Conservation (phyloP, 202 grass and related monocot species). For the Thinopyrum obtusiflorum region DNA sequence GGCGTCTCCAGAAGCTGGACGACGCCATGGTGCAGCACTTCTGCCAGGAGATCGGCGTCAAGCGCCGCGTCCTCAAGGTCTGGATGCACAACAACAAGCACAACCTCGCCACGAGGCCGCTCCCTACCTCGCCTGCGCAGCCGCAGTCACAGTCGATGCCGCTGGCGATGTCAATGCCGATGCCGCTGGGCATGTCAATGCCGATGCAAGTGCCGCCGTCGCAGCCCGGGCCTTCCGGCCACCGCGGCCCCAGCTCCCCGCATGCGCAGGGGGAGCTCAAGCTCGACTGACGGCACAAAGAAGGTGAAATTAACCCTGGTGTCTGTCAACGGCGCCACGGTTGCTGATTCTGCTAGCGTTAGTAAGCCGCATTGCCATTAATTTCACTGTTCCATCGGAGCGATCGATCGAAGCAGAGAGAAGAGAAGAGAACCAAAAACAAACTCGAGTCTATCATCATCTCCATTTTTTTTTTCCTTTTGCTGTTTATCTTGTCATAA, state of each 20-base stretch:
- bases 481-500: slow-evolving; percentile 16
- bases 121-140: neutral
- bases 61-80: slow-evolving; percentile 87
- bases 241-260: slow-evolving; percentile 7
- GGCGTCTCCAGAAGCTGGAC: slow-evolving; percentile 73
- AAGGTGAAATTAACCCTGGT: neutral
- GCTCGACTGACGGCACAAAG: slow-evolving; percentile 31
- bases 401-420: neutral
- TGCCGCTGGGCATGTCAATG: neutral
- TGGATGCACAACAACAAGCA: slow-evolving; percentile 99
- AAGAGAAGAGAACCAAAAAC: neutral
- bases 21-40: slow-evolving; percentile 77
- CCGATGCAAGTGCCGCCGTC: neutral
- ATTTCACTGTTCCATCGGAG: slow-evolving; percentile 47
- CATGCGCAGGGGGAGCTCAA: neutral
- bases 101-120: slow-evolving; percentile 77
- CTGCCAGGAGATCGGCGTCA: slow-evolving; percentile 90
- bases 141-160: neutral
- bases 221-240: neutral
- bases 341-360: slow-evolving; percentile 16
- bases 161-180: neutral
- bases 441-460: slow-evolving; percentile 13
- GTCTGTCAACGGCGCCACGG: neutral
- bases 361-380: slow-evolving; percentile 25
- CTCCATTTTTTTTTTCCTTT: neutral